phyloP scores from a whole-genome alignment of 1,284 basidiomycete species.

The Ceratobasidium theobromae region DNA sequence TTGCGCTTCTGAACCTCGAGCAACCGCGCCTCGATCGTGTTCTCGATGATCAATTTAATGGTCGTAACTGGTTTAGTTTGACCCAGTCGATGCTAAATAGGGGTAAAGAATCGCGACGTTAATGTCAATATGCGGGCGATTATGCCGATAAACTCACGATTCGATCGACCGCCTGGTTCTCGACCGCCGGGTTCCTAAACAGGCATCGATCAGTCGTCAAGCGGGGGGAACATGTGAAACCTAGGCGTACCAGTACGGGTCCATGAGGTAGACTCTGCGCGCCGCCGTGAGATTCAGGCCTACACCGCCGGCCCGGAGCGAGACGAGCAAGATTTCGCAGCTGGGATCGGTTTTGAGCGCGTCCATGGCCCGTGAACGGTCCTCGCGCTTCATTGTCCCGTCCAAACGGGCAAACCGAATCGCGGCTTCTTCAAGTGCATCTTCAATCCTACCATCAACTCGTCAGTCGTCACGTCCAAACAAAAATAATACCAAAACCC shows the following conservation, averaged over 20 bases:
- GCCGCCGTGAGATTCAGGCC: slow-evolving; percentile 93
- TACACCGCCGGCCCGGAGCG: slow-evolving; percentile 94
- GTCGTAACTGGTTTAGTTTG: slow-evolving; percentile 91
- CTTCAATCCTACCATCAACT: slow-evolving; percentile 64
- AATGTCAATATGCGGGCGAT: not conserved
- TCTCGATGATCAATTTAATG: slow-evolving; percentile 88
- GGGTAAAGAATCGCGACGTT: slow-evolving; percentile 27
- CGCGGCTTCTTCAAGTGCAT: slow-evolving; percentile 76
- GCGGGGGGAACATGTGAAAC: not conserved
- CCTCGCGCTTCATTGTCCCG: slow-evolving; percentile 95
- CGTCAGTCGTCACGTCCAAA: slow-evolving; percentile 1
- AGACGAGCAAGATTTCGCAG: slow-evolving; percentile 92
- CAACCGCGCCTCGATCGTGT: slow-evolving; percentile 88
- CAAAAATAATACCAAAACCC: slow-evolving; percentile 41
- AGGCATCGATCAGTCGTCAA: slow-evolving; percentile 26
- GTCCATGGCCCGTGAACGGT: slow-evolving; percentile 87
- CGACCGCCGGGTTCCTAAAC: slow-evolving; percentile 90
- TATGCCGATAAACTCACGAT: slow-evolving; percentile 56
- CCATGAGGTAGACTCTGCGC: slow-evolving; percentile 89
- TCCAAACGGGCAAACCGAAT: slow-evolving; percentile 91
- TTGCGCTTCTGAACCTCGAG: slow-evolving; percentile 94
- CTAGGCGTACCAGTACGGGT: slow-evolving; percentile 83
- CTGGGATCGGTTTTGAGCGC: slow-evolving; percentile 79
- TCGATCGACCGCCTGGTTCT: slow-evolving; percentile 93
- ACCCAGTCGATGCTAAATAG: slow-evolving; percentile 79